Evolutionary conservation across 352 stramenopile genomes (phyloP), one percentile per base, ranked within the genome.

Genomic region (Hyaloperonospora brassicae): DNA sequence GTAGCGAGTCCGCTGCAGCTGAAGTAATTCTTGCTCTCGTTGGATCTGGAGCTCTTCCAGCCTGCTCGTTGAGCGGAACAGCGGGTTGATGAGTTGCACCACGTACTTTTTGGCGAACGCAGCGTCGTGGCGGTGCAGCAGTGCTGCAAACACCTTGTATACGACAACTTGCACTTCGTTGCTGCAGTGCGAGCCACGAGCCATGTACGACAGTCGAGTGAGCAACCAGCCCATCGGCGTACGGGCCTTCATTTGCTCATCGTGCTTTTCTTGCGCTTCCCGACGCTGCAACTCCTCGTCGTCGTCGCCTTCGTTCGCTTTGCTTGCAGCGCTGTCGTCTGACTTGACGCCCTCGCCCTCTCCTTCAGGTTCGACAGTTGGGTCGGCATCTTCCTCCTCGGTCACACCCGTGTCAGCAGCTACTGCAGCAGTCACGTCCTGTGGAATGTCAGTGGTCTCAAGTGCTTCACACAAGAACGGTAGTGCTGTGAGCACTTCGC

Each of bases 61-160:
- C 41, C 73, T 73, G 45, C 62, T 79, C n/a, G 79, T 71, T 2
- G 72, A 64, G 36, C 82, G 82, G 53, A 82, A 92, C 39, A 96
- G 66, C 47, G 86, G 82, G 54, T 93, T 93, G 45, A 95, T 70
- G 39, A 95, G 73, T 50, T 90, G 81, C 51, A 92, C 62, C 25
- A 95, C 61, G 57, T 80, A 89, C 46, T 58, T 66, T 50, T 73
- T 47, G 1, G 81, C 66, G 30, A 84, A 80, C 14, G 50, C 67
- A 24, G 62, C 50, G 31, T 80, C 64, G 50, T 85, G 75, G 47
- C 62, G 66, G 41, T 84, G 70, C 35, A 93, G 71, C 17, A 93
- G 66, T 38, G 73, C 76, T 3, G 85, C 86, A 50, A 96, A 96
- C 40, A 96, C 67, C 62, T 92, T 89, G 64, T 89, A 96, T 21